phyloP scores from a whole-genome alignment of 1,284 basidiomycete genomes.

The Ceratobasidium sp. region DNA sequence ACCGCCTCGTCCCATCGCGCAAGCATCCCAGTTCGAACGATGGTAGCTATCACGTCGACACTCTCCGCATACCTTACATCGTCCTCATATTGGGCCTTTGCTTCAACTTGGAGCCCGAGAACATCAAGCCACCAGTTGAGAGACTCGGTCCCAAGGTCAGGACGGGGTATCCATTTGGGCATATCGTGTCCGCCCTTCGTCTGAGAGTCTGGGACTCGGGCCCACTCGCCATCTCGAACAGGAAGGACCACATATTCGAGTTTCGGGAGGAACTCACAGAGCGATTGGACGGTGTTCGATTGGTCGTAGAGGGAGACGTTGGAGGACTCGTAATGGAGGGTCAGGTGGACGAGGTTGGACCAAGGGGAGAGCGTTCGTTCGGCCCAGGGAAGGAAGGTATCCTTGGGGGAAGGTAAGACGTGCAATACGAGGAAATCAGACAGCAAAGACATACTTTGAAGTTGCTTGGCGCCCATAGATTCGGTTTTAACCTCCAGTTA shows the following conservation, averaged over 20 bases:
- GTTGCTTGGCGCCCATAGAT: not conserved
- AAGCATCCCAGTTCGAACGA: too few species aligned
- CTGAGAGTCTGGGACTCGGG: not conserved
- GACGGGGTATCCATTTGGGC: constrained; percentile 22
- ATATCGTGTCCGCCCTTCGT: not conserved
- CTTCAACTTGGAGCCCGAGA: not conserved
- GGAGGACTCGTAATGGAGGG: not conserved
- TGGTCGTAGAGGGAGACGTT: not conserved
- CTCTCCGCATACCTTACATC: too few species aligned
- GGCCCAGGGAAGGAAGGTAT: not conserved
- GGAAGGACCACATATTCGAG: constrained; percentile 9
- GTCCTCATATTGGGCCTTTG: too few species aligned
- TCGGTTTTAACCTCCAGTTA: too few species aligned
- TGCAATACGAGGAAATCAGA: too few species aligned
- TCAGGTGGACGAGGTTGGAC: constrained; percentile 12
- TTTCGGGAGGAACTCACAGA: not conserved
- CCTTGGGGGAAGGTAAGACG: not conserved
- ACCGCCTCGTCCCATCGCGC: too few species aligned
- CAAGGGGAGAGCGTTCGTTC: not conserved
- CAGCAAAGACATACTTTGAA: not conserved
- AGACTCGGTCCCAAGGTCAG: not conserved
- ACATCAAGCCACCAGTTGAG: constrained; percentile 32
- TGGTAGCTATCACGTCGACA: too few species aligned
- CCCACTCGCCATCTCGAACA: constrained; percentile 5
- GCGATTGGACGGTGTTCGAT: not conserved